Percentiles rank a stretch among this genome's conserved stretches.
These are phyloP conservation scores for Zopfia rhizophila DNA, from an alignment of 2,329 filamentous ascomycete genomes.

Conservation along the genomic window DNA sequence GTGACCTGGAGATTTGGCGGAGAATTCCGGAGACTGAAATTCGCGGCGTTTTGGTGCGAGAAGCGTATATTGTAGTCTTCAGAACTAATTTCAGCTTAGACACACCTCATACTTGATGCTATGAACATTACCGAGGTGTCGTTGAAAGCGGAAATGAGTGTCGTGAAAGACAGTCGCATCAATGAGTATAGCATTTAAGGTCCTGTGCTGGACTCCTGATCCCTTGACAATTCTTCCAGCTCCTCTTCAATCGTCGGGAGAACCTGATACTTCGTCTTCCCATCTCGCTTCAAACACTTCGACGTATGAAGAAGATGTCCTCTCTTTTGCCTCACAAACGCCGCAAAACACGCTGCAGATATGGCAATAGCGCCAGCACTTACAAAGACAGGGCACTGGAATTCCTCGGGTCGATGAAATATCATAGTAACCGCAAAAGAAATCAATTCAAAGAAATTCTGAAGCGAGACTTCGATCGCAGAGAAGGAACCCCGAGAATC, in stretches of 20 bases:
- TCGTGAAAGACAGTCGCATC: neutral
- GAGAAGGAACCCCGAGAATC: slow-evolving; percentile 72
- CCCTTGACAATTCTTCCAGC: slow-evolving; percentile 11
- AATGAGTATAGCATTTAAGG: neutral
- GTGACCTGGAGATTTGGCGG: too few relatives aligned
- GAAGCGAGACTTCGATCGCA: slow-evolving; percentile 72
- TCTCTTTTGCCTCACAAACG: slow-evolving; percentile 66
- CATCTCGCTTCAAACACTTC: slow-evolving; percentile 32
- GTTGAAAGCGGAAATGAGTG: neutral
- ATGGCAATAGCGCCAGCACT: slow-evolving; percentile 64
- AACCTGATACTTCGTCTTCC: slow-evolving; percentile 19
- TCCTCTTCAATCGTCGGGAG: slow-evolving; percentile 29
- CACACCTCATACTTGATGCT: too few relatives aligned
- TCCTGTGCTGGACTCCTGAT: neutral
- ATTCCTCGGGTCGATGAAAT: slow-evolving; percentile 71
- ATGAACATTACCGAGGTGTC: too few relatives aligned
- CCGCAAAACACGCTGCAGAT: slow-evolving; percentile 64
- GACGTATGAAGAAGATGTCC: slow-evolving; percentile 68
- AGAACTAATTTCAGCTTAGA: too few relatives aligned
- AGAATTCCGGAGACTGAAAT: slow-evolving; percentile 1
- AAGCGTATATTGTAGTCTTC: too few relatives aligned
- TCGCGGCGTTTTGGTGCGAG: too few relatives aligned
- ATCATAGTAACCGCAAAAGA: slow-evolving; percentile 74
- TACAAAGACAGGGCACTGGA: slow-evolving; percentile 70
- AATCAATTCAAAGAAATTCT: slow-evolving; percentile 76